Base-by-base conservation (phyloP, 371 early-diverging fungal species). In the Lichtheimia ornata region DNA sequence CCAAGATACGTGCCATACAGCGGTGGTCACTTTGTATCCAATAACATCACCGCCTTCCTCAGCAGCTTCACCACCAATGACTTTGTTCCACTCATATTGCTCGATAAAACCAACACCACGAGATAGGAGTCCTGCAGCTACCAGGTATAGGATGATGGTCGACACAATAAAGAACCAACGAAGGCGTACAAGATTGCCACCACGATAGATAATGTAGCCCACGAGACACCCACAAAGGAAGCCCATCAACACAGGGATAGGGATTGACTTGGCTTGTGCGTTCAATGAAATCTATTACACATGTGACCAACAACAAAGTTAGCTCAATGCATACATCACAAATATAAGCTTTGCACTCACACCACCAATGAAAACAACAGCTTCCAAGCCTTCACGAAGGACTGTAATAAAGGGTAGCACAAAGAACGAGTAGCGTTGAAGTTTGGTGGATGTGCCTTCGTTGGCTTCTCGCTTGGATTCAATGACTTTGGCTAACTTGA, bases 361-460 rank as follows among this genome's bases (percentile, higher is more conserved):
- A 53, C 95, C 95, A 52, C 87, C 93, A 53, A 93, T 82, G 68
- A 94, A 91, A 6, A 94, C 87, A 3, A 94, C 83, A 11, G 90
- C 84, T 69, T 92, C 92, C 12, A 94, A 74, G 2, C 92, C 92
- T 76, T 94, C 95, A 27, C 95, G 79, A 22, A 91, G 72, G 9
- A 94, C 87, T 3, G 94, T 92, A 47, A 93, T 63, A 59, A 92
- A 87, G 2, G 95, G 93, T 20, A 90, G 70, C 45, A 88, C 58
- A 69, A 93, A 84, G 65, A 94, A 86, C 11, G 89, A 77, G 64
- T 88, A 89, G 22, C 56, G 65, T 64, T 72, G 77, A 15, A 62
- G 61, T 20, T 49, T 62, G 55, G 53, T 62, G 52, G 54, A 71
- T 63, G 56, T 66, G 59, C 20, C 61, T 35, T 35, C 35, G 15